phyloP scores from a whole-genome alignment of 73 alveolate species.

The Paramecium tetraurelia region DNA sequence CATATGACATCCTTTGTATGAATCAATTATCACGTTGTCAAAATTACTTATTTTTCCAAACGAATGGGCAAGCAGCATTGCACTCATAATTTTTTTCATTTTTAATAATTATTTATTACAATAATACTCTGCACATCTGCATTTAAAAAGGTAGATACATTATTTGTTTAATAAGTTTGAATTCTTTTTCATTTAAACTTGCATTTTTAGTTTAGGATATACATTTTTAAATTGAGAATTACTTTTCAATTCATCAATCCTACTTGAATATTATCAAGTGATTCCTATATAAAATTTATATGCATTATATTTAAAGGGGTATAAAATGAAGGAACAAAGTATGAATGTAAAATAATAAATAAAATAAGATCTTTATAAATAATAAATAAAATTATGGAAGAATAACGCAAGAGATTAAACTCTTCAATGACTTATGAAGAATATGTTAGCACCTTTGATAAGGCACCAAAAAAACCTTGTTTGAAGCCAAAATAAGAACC shows the following conservation, averaged over 20 bases:
- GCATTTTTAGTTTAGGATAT: neutral
- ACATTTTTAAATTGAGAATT: neutral
- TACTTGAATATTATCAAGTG: neutral
- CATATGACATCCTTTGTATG: constrained; percentile 16
- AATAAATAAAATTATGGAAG: neutral
- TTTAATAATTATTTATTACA: neutral
- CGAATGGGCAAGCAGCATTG: neutral
- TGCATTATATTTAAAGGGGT: neutral
- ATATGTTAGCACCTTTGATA: constrained; percentile 7
- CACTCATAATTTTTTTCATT: neutral
- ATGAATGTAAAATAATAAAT: neutral
- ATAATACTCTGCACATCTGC: too few species aligned
- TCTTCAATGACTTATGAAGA: constrained; percentile 51
- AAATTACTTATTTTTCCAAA: neutral
- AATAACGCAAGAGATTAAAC: constrained; percentile 38
- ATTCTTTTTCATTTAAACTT: neutral
- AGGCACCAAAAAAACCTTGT: constrained; percentile 33
- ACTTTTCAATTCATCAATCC: neutral
- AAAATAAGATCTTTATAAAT: neutral
- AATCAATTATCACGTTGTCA: neutral
- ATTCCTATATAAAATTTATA: neutral
- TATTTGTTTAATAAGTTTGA: too few species aligned
- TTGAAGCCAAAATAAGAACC: constrained; percentile 18
- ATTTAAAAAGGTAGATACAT: too few species aligned
- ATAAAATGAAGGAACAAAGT: neutral